These are phyloP conservation scores for Penicillium sp. DNA, from an alignment of 2,329 filamentous ascomycete genomes.

Conservation along the genomic window DNA sequence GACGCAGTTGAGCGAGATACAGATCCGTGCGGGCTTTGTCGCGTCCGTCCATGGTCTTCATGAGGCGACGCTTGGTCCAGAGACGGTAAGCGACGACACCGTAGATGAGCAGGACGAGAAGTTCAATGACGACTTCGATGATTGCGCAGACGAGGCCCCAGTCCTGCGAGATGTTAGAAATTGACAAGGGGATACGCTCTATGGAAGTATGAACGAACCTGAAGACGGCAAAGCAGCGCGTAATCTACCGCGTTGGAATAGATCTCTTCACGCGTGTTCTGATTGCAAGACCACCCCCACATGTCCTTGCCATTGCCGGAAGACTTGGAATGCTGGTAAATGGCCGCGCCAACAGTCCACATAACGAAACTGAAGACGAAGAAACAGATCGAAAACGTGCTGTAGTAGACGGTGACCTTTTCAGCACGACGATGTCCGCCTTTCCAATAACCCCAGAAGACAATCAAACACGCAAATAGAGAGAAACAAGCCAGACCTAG, in stretches of 20 bases:
- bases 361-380: slow-evolving; percentile 92
- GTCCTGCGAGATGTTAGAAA: slow-evolving; percentile 63
- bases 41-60: slow-evolving; percentile 95
- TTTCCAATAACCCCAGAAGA: slow-evolving; percentile 86
- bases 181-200: slow-evolving; percentile 23
- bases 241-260: slow-evolving; percentile 86
- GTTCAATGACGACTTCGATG: slow-evolving; percentile 92
- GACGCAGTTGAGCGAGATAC: slow-evolving; percentile 83
- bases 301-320: slow-evolving; percentile 82
- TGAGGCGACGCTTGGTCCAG: slow-evolving; percentile 92
- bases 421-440: slow-evolving; percentile 88
- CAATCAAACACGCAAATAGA: slow-evolving; percentile 74
- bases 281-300: slow-evolving; percentile 97
- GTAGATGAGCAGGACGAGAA: slow-evolving; percentile 91
- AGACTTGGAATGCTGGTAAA: slow-evolving; percentile 79
- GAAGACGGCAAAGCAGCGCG: slow-evolving; percentile 85
- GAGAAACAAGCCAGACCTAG: slow-evolving; percentile 81
- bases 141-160: slow-evolving; percentile 97
- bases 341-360: slow-evolving; percentile 84
- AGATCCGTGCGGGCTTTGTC: slow-evolving; percentile 94
- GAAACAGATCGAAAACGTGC: slow-evolving; percentile 88
- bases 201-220: slow-evolving; percentile 59
- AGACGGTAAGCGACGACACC: slow-evolving; percentile 95
- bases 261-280: slow-evolving; percentile 79
- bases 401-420: slow-evolving; percentile 95